Base-by-base conservation (phyloP, 2,329 filamentous ascomycete genomes). In the Stachybotrys echinatus region DNA sequence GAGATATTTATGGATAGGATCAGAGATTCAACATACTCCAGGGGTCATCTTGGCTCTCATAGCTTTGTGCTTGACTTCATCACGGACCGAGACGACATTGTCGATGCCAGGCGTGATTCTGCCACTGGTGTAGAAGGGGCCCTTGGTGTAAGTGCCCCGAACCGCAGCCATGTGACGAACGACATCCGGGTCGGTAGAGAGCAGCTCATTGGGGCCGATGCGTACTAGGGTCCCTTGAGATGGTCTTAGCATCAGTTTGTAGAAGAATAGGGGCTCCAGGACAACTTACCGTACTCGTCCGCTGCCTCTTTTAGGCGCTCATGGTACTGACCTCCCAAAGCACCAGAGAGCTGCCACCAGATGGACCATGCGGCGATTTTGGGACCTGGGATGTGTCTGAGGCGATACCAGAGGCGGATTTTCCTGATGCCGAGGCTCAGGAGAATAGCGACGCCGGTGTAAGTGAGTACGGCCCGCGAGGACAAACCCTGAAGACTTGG, bases 101-200 rank as follows among this genome's bases (percentile, higher is more conserved):
- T 81, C 74, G 22, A 72, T 65, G n/a, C 74, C 69, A 0, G 77
- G 74, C 50, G 83, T 74, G 52, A 85, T 69, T 14, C 73, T 70
- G 50, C 76, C 68, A 5, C 69, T 73, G 50, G 71, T 65, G 56
- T 80, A 80, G 68, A 75, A 80, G 1, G 54, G 55, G 0, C 65
- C 65, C 2, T 70, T 66, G 2, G 54, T 60, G 50, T 74, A 74
- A 6, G 52, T 50, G 22, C 66, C 68, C 12, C 70, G 64, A 3
- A 67, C 70, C 1, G 59, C 61, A 6, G 62, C 65, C 58, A 74
- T 69, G 20, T 56, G 63, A 20, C 66, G 65, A 12, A 75, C 48
- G 21, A 72, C 55, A 1, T 64, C 66, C 0, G 70, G 68, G 48
- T 75, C 73, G 21, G 61, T 59, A 1, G 67, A 72, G 4, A 70